These are phyloP conservation scores for Pythium brassicae DNA, from an alignment of 352 stramenopile species.

Conservation along the genomic window DNA sequence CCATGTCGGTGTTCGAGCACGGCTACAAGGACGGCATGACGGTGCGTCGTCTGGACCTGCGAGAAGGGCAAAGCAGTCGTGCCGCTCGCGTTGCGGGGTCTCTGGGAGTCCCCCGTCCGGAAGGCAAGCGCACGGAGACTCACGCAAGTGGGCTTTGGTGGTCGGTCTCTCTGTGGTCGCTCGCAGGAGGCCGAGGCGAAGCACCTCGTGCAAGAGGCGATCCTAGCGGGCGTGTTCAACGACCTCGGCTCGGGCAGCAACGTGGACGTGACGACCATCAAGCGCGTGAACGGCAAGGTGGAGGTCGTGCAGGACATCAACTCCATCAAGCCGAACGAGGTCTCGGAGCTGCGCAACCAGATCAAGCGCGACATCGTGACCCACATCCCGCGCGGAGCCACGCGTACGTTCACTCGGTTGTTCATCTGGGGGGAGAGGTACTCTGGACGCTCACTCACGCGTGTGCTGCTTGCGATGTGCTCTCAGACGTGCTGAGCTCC, in stretches of 20 bases:
- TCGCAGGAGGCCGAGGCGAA: conserved; percentile 92
- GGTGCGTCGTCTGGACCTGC: conserved; percentile 14
- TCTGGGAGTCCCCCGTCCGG: neutral
- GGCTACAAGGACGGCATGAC: conserved; percentile 95
- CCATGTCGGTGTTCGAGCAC: conserved; percentile 97
- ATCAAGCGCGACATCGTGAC: conserved; percentile 86
- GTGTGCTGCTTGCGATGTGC: conserved; percentile 1
- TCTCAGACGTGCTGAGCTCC: conserved; percentile 57
- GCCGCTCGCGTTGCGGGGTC: neutral
- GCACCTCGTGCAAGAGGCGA: conserved; percentile 94
- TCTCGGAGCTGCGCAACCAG: conserved; percentile 79
- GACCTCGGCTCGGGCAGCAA: conserved; percentile 97
- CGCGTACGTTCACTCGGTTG: conserved; percentile 40
- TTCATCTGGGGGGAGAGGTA: neutral
- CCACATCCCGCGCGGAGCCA: conserved; percentile 75
- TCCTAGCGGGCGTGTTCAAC: conserved; percentile 98
- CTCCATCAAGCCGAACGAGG: conserved; percentile 92
- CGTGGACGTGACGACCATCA: conserved; percentile 96
- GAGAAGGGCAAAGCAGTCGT: too few species aligned
- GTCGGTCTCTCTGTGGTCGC: neutral
- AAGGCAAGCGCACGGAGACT: neutral
- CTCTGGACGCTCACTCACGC: neutral
- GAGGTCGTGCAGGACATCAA: conserved; percentile 89
- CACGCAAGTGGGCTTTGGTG: neutral
- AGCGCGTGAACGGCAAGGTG: conserved; percentile 78